Evolutionary conservation across 768 basidiomycete species (phyloP).

Genomic region (Boletus tomentosulus): DNA sequence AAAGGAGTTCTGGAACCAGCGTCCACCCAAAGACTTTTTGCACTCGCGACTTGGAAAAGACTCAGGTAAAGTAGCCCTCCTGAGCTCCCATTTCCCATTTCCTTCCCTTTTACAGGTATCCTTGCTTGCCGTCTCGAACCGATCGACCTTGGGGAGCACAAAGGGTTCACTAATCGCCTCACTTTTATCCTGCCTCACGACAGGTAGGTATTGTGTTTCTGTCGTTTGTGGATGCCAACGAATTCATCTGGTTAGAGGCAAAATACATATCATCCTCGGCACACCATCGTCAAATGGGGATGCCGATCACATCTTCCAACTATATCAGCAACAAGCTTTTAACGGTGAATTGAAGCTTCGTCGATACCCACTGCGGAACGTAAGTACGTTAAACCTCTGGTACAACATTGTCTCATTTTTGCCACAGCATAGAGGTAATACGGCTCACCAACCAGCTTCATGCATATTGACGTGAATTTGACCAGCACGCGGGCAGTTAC

Average conservation of each 20-base stretch:
- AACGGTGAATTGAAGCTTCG: constrained; percentile 56
- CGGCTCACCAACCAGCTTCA: background rate
- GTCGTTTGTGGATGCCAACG: background rate
- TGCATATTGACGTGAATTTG: constrained; percentile 7
- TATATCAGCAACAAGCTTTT: constrained; percentile 65
- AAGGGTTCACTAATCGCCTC: constrained; percentile 32
- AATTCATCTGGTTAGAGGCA: constrained; percentile 39
- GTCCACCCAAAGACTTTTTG: constrained; percentile 19
- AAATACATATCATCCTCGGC: constrained; percentile 52
- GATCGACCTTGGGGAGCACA: constrained; percentile 17
- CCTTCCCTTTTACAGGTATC: constrained; percentile 16
- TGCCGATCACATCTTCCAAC: constrained; percentile 55
- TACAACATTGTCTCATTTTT: constrained; percentile 8
- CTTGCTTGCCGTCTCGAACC: constrained; percentile 12
- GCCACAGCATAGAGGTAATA: constrained; percentile 64
- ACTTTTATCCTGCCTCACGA: constrained; percentile 48
- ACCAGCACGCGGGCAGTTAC: constrained; percentile 60
- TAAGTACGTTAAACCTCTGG: constrained; percentile 26
- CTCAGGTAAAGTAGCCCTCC: constrained; percentile 19
- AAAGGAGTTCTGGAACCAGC: constrained; percentile 38
- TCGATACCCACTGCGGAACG: constrained; percentile 66
- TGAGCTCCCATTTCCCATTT: background rate
- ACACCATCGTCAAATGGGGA: constrained; percentile 33
- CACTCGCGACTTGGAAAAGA: constrained; percentile 29
- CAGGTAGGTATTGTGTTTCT: constrained; percentile 33